Evolutionary conservation across 495 filamentous ascomycete species (phyloP), one percentile per base, ranked within the genome.

Genomic region (Penicillium roqueforti): DNA sequence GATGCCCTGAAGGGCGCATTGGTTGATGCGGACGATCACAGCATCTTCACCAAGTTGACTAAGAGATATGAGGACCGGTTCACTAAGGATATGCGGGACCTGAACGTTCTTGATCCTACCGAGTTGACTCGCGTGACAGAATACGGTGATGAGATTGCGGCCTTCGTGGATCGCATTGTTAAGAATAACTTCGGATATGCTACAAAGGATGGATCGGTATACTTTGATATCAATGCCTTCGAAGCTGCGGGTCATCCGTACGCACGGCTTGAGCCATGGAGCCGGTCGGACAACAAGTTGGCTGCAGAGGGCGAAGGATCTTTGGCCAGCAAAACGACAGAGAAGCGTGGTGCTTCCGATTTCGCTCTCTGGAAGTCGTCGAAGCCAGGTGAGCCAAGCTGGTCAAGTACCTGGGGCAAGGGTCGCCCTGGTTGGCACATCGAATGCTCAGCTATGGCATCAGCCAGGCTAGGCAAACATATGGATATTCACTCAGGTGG

Each of bases 401-500:
- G 93, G 93, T 72, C 83, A 10, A 90, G 85, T 59, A 80, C 80
- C 5, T 98, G 93, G 92, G 91, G 92, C 8, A 75, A 81, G 42
- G 92, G 92, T 23, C 78, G 93, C 18, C 93, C 93, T 0, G 93
- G 93, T 14, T 97, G 91, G 93, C 93, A 97, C 68, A 97, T 98
- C 56, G 92, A 98, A 74, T 98, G 93, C 82, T 93, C 88, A 1
- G 92, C 89, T 2, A 98, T 98, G 93, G 91, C 92, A 1, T 91
- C 87, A 3, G 87, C 89, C 51, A 82, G 87, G 29, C 76, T 98
- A 5, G 93, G 92, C 7, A 74, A 82, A 38, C 75, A 82, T 50
- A 87, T 98, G 69, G 93, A 98, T 70, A 88, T 97, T 46, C 92
- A 97, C 68, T 92, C 88, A 19, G 93, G 93, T 8, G 93, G 93